A percentile compares a stretch with the other conserved stretches of the same genome.
phyloP scores from a whole-genome alignment of 176 grass and related monocot species.

The Eleusine coracana region DNA sequence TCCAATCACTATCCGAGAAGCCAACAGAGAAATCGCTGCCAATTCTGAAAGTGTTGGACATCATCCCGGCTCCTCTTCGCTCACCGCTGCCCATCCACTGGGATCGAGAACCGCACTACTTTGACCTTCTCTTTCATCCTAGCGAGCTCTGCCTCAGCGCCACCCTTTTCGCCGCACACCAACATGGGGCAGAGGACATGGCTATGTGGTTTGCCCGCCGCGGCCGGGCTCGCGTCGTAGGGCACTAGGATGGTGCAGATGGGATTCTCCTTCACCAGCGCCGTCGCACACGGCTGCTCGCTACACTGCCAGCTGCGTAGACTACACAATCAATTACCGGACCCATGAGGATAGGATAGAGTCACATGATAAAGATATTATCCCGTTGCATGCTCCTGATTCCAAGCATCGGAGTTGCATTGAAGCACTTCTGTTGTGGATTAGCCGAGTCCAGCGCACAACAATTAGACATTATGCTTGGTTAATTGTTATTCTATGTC shows the following conservation, averaged over 20 bases:
- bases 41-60: too few species aligned
- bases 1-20: too few species aligned
- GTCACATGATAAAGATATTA: conserved; percentile 39
- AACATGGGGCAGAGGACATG: too few species aligned
- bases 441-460: conserved; percentile 7
- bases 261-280: conserved; percentile 85
- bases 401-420: conserved; percentile 34
- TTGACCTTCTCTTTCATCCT: conserved; percentile 84
- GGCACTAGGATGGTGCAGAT: conserved; percentile 98
- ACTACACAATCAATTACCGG: conserved; percentile 90
- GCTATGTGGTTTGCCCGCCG: conserved; percentile 48
- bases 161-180: too few species aligned
- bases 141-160: conserved; percentile 52
- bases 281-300: conserved; percentile 66
- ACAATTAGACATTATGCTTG: neutral
- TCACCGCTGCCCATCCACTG: conserved; percentile 63
- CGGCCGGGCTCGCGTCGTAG: conserved; percentile 70
- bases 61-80: conserved; percentile 64
- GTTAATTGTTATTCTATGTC: conserved; percentile 10
- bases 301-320: conserved; percentile 55
- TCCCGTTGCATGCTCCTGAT: conserved; percentile 32
- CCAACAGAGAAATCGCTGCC: too few species aligned
- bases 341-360: conserved; percentile 62
- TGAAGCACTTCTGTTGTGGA: conserved; percentile 3
- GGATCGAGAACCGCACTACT: conserved; percentile 91